phyloP scores from a whole-genome alignment of 2,329 filamentous ascomycete species.

The Aspergillus terreus region DNA sequence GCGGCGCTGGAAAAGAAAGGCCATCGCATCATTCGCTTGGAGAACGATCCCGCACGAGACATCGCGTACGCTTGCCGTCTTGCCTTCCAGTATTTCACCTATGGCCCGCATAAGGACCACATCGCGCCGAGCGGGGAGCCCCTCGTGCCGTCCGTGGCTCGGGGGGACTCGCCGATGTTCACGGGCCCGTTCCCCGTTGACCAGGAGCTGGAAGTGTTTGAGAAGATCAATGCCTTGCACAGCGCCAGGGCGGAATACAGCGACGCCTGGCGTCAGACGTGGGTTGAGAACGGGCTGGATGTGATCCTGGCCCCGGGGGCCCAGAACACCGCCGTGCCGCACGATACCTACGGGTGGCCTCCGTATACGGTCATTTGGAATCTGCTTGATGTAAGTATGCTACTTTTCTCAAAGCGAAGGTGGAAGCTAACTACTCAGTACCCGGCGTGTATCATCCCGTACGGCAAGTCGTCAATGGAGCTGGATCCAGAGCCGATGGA shows the following conservation, averaged over 20 bases:
- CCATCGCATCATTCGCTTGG: conserved; percentile 42
- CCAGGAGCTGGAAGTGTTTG: conserved; percentile 26
- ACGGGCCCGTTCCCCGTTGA: conserved; percentile 27
- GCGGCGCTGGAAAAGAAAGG: conserved; percentile 40
- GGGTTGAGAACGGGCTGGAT: conserved; percentile 46
- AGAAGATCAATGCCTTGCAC: conserved; percentile 43
- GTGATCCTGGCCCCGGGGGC: conserved; percentile 49
- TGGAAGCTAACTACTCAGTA: conserved; percentile 33
- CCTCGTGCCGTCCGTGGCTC: conserved; percentile 38
- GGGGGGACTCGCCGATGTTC: conserved; percentile 17
- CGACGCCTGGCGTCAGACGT: conserved; percentile 41
- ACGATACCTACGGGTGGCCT: conserved; percentile 43
- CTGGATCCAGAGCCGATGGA: conserved; percentile 34
- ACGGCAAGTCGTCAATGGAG: conserved; percentile 39
- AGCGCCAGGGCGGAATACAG: conserved; percentile 31
- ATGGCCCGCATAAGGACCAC: conserved; percentile 22
- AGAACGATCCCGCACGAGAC: conserved; percentile 25
- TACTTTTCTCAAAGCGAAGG: background rate
- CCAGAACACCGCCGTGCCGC: conserved; percentile 49
- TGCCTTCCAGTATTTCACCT: conserved; percentile 40
- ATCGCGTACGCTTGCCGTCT: conserved; percentile 31
- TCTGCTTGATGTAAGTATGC: conserved; percentile 46
- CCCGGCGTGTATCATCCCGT: conserved; percentile 50
- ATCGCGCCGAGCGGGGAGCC: conserved; percentile 44
- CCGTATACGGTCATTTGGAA: conserved; percentile 52